Conservation (phyloP, 2,329 filamentous ascomycete genomes). For the Immersiporthe knoxdaviesiana region DNA sequence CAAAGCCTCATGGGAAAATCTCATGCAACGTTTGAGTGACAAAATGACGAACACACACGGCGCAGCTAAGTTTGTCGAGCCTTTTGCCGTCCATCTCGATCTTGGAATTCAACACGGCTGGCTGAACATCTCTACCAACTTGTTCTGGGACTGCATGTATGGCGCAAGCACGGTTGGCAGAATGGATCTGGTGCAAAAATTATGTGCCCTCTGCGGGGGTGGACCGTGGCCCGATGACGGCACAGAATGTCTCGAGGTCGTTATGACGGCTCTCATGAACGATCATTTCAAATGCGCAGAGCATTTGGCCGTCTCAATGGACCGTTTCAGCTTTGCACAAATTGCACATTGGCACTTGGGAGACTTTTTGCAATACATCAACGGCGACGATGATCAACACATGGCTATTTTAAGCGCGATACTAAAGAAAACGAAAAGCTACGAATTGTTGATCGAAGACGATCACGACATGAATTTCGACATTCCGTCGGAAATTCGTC, state of each 20-base stretch:
- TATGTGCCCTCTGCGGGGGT: neutral
- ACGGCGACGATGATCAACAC: neutral
- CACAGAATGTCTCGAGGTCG: neutral
- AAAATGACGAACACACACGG: no score
- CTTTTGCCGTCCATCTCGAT: neutral
- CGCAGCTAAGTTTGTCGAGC: neutral
- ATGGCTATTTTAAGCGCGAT: neutral
- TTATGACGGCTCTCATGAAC: neutral
- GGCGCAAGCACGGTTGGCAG: neutral
- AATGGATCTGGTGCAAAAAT: neutral
- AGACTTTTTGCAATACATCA: neutral
- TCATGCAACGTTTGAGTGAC: no score
- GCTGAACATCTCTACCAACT: neutral
- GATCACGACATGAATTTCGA: no score
- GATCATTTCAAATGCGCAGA: neutral
- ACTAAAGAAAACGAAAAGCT: neutral
- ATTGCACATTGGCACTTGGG: no score
- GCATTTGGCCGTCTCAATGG: neutral
- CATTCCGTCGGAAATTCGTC: no score
- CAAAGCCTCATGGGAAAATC: neutral
- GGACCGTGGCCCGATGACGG: neutral
- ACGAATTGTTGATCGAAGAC: neutral
- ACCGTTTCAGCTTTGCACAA: neutral
- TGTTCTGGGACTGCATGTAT: neutral
- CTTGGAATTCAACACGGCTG: neutral